Evolutionary conservation across 768 basidiomycete species (phyloP), one percentile per base, ranked within the genome.

Genomic region (Infundibulicybe gibba): DNA sequence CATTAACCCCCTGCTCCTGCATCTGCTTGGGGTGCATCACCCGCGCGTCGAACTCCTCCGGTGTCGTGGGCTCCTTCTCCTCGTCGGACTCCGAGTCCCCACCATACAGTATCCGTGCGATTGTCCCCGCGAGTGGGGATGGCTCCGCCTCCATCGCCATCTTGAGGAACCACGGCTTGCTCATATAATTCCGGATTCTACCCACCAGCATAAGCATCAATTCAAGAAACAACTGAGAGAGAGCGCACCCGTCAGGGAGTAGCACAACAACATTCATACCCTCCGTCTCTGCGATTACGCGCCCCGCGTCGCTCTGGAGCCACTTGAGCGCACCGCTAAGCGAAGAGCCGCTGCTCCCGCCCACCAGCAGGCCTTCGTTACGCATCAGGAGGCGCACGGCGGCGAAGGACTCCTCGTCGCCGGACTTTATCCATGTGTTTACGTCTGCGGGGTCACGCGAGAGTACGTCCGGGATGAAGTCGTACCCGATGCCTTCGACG

Each of bases 401-500:
- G 8, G 72, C 74, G 56, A 94, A 97, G 0, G 93, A 76, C 38
- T 90, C 87, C 2, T 84, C 74, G 55, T 98, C 97, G 1, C 67
- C 71, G 0, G 86, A 85, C 76, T 97, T 98, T 51, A 92, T 63
- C 97, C 90, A 93, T n/a, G 60, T 49, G 58, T 94, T 79, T 42
- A 98, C 71, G 21, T 80, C 74, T 0, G 52, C 55, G 5, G 67
- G 63, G 14, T 75, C 70, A 41, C 86, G 87, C 32, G 85, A 81
- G 34, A 97, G 76, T 2, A 94, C 94, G 37, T 89, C 79, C 0
- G 95, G 94, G 39, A 95, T 61, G 60, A 95, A 95, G 63, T 95
- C 92, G 55, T 94, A 93, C 20, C 97, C 97, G 45, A 97, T 98
- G n/a, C 97, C 97, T 62, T 99, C 97, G 16, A 97, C 83, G 43